Evolutionary conservation across 306 rosid species (phyloP), one percentile per base, ranked within the genome.

Genomic region (Prunus salicina): DNA sequence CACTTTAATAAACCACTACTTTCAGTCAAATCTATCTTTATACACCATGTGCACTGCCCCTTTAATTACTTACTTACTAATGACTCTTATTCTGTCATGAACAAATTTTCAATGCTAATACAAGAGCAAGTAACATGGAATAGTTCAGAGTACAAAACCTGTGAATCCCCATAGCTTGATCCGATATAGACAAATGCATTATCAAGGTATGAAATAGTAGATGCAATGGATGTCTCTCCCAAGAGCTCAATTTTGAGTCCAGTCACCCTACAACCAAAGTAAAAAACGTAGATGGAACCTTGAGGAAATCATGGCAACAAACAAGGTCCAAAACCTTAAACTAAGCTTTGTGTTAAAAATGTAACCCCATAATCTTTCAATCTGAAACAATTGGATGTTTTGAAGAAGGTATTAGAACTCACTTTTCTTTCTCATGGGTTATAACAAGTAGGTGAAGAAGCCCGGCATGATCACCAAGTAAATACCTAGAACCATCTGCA

Each of bases 211-310:
- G 99, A 93, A 69, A 96, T 87, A 3, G 99, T 92, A 64, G 99
- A 96, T 67, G 97, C 93, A 86, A 93, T 86, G 56, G 99, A 96
- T 27, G 99, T 96, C 82, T 96, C 99, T 25, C 99, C 99, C 89
- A 96, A 87, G 67, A 88, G 84, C 90, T 96, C 99, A 64, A 96
- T 87, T 84, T 90, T 96, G 46, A 96, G 98, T 61, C 98, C 99
- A 0, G 98, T 91, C 68, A 96, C 99, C 96, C 99, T 96, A 67
- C 80, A 83, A 83, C 63, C 43, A 73, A 45, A 67, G 13, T 6
- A 34, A 73, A 60, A 69, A 19, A 57, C 28, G 13, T n/a, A 61
- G 28, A 79, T 60, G 63, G 69, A 52, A 79, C 41, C 50, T 50
- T 45, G 46, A 71, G 67, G 60, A 72, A 47, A 61, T 78, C 27